Conservation (phyloP, 129 eudicot species). For the Flaveria trinervia region DNA sequence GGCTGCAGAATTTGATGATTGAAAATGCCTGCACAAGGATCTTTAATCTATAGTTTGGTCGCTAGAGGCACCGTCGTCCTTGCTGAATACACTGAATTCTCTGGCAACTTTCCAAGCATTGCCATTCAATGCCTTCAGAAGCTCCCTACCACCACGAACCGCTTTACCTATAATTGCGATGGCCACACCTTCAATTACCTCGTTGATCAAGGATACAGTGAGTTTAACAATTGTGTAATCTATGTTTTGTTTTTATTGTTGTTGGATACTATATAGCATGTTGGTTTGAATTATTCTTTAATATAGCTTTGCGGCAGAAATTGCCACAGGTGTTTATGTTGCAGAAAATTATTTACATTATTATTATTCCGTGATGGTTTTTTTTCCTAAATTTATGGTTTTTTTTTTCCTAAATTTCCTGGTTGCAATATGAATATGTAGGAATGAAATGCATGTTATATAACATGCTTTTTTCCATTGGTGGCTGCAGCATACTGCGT, state of each 20-base stretch:
- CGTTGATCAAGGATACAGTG: constrained; percentile 37
- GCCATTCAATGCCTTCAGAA: constrained; percentile 43
- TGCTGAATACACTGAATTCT: constrained; percentile 39
- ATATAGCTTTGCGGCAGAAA: no score
- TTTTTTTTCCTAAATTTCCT: neutral
- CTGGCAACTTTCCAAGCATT: constrained; percentile 34
- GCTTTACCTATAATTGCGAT: constrained; percentile 42
- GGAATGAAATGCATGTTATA: neutral
- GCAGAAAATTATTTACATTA: neutral
- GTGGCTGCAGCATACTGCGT: constrained; percentile 62
- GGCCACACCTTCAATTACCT: neutral
- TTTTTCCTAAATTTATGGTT: neutral
- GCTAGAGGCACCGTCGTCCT: constrained; percentile 41
- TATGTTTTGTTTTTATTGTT: constrained; percentile 3
- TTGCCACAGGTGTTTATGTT: no score
- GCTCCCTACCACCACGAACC: constrained; percentile 31
- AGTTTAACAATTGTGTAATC: constrained; percentile 1
- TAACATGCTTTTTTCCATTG: neutral
- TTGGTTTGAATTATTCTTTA: neutral
- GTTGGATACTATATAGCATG: constrained; percentile 2
- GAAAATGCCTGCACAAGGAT: constrained; percentile 38
- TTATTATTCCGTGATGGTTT: neutral
- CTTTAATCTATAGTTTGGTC: constrained; percentile 38
- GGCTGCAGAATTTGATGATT: neutral
- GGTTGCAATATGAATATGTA: constrained; percentile 2